Evolutionary conservation across 192 early-diverging fungal genomes (phyloP), one percentile per base, ranked within the genome.

Genomic region (Backusella luteola): DNA sequence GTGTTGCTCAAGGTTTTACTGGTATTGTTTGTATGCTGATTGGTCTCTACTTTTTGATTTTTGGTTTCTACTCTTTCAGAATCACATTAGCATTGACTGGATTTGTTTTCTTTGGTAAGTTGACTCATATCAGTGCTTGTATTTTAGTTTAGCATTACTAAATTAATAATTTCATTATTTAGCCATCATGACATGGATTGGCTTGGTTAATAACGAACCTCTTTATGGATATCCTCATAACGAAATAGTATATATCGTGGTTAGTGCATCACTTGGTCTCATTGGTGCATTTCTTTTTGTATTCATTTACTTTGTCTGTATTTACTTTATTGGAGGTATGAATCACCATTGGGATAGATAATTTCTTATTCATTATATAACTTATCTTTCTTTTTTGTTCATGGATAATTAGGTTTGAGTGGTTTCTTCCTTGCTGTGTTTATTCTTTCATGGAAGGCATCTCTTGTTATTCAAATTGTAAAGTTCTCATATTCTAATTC

Each of bases 281-380:
- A 46, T 82, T 4, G 81, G 81, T 66, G 74, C 81, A 5, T 66
- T 82, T 8, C 32, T 79, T 11, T 82, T 78, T 69, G 69, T 79
- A 26, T 82, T 73, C 59, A 67, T 82, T 72, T 90, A 87, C 79
- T 82, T 83, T 49, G 77, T 96, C 6, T 92, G 89, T 15, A 76
- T 96, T 32, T 89, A 92, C 69, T 82, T 93, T 29, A 79, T 96
- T 29, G 70, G 70, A 7, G 69, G 46, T 49, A 49, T 6, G 46
- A 19, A 19, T 49, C 46, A 49, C 42, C 14, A 11, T 44, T 14
- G 9, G 15, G n/a, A 17, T 19, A 49, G 17, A 4, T 49, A 19
- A n/a, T 49, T n/a, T 6, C 19, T 12, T 39, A 39, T 39, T 11
- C 3, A 49, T 49, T 49, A 6, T 44, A 19, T 19, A 49, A 49